Conservation (phyloP, 257 asterid species). For the Solanum lignicaule region DNA sequence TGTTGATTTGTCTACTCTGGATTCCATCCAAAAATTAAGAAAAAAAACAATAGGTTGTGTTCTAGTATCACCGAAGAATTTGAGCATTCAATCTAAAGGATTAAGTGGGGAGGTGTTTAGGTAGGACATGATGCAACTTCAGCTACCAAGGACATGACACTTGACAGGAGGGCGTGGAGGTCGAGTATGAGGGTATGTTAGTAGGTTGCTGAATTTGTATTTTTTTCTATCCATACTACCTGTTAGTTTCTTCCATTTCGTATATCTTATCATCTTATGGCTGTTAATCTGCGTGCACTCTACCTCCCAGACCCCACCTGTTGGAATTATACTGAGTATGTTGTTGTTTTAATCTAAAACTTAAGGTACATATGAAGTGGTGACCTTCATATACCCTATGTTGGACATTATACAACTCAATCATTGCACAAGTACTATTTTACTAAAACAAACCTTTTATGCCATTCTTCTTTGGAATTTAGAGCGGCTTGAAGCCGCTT, state of each 20-base stretch:
- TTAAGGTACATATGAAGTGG: neutral
- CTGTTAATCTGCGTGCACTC: neutral
- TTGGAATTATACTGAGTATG: neutral
- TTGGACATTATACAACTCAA: neutral
- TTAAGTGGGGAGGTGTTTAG: neutral
- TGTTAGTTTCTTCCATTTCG: neutral
- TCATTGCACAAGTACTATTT: neutral
- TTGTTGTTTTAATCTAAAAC: neutral
- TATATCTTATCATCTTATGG: too few relatives aligned
- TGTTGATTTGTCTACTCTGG: too few relatives aligned
- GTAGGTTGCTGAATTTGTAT: neutral
- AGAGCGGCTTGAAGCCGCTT: constrained; percentile 87
- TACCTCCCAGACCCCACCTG: neutral
- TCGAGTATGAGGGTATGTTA: neutral
- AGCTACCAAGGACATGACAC: neutral
- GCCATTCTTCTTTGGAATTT: constrained; percentile 92
- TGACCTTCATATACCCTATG: neutral
- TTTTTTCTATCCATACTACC: neutral
- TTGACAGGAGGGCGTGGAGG: neutral
- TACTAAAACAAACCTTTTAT: constrained; percentile 42
- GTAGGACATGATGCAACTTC: neutral
- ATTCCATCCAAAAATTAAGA: too few relatives aligned
- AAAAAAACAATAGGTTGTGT: neutral
- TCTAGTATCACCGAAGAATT: neutral
- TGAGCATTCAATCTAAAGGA: too few relatives aligned